phyloP scores from a whole-genome alignment of 495 filamentous ascomycete species.

The Xylaria bambusicola region DNA sequence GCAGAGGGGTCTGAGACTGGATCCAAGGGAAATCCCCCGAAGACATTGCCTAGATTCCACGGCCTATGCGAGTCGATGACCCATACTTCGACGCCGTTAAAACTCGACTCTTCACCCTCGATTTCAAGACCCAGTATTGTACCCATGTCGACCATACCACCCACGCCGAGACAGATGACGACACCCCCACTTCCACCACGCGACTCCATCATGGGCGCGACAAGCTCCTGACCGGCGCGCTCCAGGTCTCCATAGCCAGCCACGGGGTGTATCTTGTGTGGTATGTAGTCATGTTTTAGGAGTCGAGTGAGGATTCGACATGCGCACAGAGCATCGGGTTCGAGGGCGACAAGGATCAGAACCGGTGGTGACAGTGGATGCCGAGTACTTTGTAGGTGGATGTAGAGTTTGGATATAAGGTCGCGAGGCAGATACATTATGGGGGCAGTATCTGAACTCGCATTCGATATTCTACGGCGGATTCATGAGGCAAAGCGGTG shows the following conservation, averaged over 20 bases:
- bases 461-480: conserved; percentile 37
- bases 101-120: conserved; percentile 60
- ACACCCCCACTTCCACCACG: conserved; percentile 81
- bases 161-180: conserved; percentile 89
- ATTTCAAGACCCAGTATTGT: conserved; percentile 67
- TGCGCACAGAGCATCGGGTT: conserved; percentile 93
- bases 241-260: conserved; percentile 89
- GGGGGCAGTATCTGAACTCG: conserved; percentile 28
- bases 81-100: conserved; percentile 85
- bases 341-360: conserved; percentile 89
- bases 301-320: conserved; percentile 89
- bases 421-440: conserved; percentile 92
- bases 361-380: conserved; percentile 85
- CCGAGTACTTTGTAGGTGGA: conserved; percentile 76
- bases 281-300: conserved; percentile 94
- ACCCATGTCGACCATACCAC: conserved; percentile 84
- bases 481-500: conserved; percentile 27
- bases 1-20: conserved; percentile 48
- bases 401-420: conserved; percentile 87
- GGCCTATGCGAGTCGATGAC: conserved; percentile 86
- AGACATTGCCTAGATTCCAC: conserved; percentile 94
- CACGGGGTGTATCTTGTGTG: conserved; percentile 96
- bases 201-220: conserved; percentile 78
- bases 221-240: conserved; percentile 70
- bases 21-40: conserved; percentile 66